A percentile compares a stretch with the other conserved stretches of the same genome.
Conservation (phyloP, 225 moss, liverwort and hornwort species). For the Pseudoscleropodium purum region DNA sequence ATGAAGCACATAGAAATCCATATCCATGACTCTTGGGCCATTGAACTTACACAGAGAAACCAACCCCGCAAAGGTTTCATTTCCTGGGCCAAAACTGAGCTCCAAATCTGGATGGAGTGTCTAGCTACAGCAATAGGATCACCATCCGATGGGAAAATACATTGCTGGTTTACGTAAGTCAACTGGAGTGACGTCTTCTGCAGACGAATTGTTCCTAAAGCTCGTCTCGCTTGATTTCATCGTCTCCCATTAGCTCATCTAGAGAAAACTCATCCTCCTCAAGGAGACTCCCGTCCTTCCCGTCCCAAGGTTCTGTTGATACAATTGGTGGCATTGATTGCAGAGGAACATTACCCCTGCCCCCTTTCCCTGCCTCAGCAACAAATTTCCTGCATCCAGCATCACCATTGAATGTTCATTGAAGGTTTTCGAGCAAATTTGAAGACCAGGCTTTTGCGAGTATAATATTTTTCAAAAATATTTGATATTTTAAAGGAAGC, state of each 20-base stretch:
- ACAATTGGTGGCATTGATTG: slow-evolving; percentile 44
- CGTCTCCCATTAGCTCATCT: slow-evolving; percentile 80
- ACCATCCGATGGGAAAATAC: background rate
- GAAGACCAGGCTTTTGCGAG: background rate
- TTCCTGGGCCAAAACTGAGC: slow-evolving; percentile 17
- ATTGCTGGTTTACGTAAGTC: background rate
- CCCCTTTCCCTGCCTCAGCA: slow-evolving; percentile 82
- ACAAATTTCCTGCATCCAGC: slow-evolving; percentile 71
- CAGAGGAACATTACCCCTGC: slow-evolving; percentile 70
- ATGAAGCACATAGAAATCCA: background rate
- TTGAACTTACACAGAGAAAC: background rate
- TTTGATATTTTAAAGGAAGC: background rate
- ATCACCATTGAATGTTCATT: background rate
- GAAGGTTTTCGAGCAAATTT: background rate
- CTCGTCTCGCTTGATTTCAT: slow-evolving; percentile 32
- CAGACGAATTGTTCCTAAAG: slow-evolving; percentile 14
- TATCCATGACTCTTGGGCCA: background rate
- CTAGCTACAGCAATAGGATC: background rate
- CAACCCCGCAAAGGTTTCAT: background rate
- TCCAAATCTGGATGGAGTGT: slow-evolving; percentile 3
- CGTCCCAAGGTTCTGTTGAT: slow-evolving; percentile 77
- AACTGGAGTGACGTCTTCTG: background rate
- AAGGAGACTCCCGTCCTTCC: slow-evolving; percentile 65
- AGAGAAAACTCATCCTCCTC: slow-evolving; percentile 98
- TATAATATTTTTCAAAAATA: background rate